Evolutionary conservation across 306 rosid genomes (phyloP).

Genomic region (Sophora flavescens): DNA sequence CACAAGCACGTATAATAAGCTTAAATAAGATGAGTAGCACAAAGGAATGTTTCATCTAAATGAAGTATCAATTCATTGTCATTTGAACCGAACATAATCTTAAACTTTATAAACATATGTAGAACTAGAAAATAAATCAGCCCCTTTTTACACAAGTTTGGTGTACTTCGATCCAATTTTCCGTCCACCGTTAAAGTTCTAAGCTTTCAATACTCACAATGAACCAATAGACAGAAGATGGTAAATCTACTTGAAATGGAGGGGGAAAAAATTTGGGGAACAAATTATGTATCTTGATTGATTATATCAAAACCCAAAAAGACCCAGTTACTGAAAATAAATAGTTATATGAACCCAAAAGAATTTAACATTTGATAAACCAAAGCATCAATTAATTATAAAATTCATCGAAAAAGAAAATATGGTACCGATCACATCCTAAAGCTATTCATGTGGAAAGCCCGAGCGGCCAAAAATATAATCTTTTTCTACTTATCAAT

Average conservation of each 20-base stretch:
- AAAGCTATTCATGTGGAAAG: not conserved
- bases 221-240: not conserved
- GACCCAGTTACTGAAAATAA: not conserved
- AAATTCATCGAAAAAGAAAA: not conserved
- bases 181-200: not conserved
- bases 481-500: not conserved
- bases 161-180: not conserved
- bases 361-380: not conserved
- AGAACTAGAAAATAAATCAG: not conserved
- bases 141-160: not conserved
- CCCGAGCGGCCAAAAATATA: not conserved
- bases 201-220: not conserved
- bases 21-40: not conserved
- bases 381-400: not conserved
- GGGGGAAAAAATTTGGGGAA: no score
- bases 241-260: not conserved
- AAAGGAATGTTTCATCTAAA: not conserved
- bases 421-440: not conserved
- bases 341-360: not conserved
- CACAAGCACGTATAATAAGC: conserved; percentile 21
- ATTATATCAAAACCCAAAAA: not conserved
- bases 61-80: not conserved
- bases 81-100: not conserved
- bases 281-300: not conserved
- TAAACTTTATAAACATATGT: not conserved